phyloP scores from a whole-genome alignment of 768 basidiomycete species.

The Pisolithus albus region DNA sequence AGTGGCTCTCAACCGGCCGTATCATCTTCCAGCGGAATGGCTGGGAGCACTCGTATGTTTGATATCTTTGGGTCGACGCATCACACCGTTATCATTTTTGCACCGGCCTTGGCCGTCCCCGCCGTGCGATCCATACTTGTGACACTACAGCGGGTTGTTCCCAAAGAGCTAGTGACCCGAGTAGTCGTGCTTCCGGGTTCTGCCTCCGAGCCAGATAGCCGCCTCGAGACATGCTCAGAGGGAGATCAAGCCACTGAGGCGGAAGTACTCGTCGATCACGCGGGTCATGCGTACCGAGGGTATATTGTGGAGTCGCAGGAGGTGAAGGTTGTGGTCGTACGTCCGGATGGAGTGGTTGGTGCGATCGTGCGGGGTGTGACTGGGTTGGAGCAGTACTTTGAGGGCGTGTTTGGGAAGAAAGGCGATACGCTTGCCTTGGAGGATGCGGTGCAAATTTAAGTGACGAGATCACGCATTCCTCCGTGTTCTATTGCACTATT shows the following conservation, averaged over 20 bases:
- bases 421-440: too few species aligned
- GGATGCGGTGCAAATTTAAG: too few species aligned
- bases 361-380: constrained; percentile 22
- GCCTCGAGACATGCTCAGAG: too few species aligned
- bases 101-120: constrained; percentile 7
- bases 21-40: too few species aligned
- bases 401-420: constrained; percentile 13
- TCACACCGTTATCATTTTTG: constrained; percentile 40
- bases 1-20: too few species aligned
- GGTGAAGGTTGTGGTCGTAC: constrained; percentile 20
- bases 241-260: not conserved
- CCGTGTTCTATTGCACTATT: too few species aligned
- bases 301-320: not conserved
- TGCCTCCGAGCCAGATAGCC: not conserved
- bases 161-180: not conserved
- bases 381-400: not conserved
- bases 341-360: constrained; percentile 40
- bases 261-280: not conserved
- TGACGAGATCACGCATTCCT: too few species aligned
- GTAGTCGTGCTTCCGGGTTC: not conserved
- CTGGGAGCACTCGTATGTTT: not conserved
- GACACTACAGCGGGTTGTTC: not conserved
- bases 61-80: constrained; percentile 3
- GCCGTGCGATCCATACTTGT: not conserved
- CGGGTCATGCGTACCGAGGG: not conserved